Evolutionary conservation across 495 filamentous ascomycete genomes (phyloP), one percentile per base, ranked within the genome.

Genomic region (Patellaria atrata): DNA sequence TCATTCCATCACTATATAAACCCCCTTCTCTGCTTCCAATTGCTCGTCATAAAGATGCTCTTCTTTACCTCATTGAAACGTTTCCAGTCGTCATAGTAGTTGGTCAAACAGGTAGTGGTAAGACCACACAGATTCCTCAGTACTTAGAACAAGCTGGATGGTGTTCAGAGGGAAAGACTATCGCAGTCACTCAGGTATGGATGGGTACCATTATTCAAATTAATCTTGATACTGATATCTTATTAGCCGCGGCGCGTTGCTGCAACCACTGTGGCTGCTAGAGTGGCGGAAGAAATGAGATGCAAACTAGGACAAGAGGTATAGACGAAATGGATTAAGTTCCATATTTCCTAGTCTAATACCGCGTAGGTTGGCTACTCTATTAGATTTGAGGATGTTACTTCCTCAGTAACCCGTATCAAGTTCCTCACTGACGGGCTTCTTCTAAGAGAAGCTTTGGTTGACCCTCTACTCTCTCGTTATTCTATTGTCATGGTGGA

Each of bases 401-500:
- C 86, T n/a, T 93, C 84, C 27, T 70, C 77, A 8, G 62, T 67
- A 30, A 99, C 89, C 2, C 70, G 71, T 30, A 91, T 99, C 56
- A 99, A 99, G 53, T 99, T 94, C 53, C 57, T 96, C 40, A 96
- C 91, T 2, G 89, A 99, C 64, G 91, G 89, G 7, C 69, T 99
- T 48, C 67, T 99, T 17, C 77, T 99, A 45, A 69, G 89, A 56
- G 91, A 99, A 60, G 85, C 83, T 13, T 65, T 99, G 9, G 82
- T 92, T 13, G 91, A 96, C 56, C 89, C 89, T 38, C 64, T 94
- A 10, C 60, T 99, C 12, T 89, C 82, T 20, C 73, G 85, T 4
- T 99, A 99, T 54, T 92, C 83, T 5, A 81, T 96, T 22, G 82
- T 99, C 48, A 99, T 96, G 87, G 79, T 99, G 15, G 89, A 99